Evolutionary conservation across 805 yeast species (phyloP).

Genomic region (Candida verbasci): DNA sequence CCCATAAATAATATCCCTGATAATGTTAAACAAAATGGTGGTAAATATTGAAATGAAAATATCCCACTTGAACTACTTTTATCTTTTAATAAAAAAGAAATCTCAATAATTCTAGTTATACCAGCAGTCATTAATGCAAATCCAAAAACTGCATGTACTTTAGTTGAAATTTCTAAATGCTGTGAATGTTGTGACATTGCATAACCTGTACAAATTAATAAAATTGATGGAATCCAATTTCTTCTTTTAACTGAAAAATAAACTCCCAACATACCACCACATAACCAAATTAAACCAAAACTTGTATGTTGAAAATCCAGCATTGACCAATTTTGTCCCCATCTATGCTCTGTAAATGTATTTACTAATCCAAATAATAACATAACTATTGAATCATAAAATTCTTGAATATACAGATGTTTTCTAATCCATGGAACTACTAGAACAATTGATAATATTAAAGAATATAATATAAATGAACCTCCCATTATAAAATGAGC

Average conservation of each 20-base stretch:
- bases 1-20: slow-evolving; percentile 85
- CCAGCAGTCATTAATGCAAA: slow-evolving; percentile 77
- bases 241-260: slow-evolving; percentile 61
- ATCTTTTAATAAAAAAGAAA: slow-evolving; percentile 71
- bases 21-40: slow-evolving; percentile 75
- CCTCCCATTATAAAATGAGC: slow-evolving; percentile 98
- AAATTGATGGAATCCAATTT: slow-evolving; percentile 73
- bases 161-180: slow-evolving; percentile 69
- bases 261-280: slow-evolving; percentile 84
- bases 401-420: slow-evolving; percentile 64
- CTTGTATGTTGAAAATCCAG: slow-evolving; percentile 94
- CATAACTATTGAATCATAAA: slow-evolving; percentile 76
- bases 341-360: slow-evolving; percentile 93
- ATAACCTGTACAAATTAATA: slow-evolving; percentile 86
- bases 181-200: slow-evolving; percentile 92
- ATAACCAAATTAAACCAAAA: slow-evolving; percentile 97
- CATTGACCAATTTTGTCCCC: slow-evolving; percentile 93
- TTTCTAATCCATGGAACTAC: slow-evolving; percentile 71
- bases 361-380: slow-evolving; percentile 89
- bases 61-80: slow-evolving; percentile 43
- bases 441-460: slow-evolving; percentile 60
- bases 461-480: slow-evolving; percentile 78
- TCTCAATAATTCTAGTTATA: slow-evolving; percentile 68
- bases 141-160: slow-evolving; percentile 87
- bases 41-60: slow-evolving; percentile 75